Conservation (phyloP, 2,329 filamentous ascomycete genomes). For the Xylariaceae sp. region DNA sequence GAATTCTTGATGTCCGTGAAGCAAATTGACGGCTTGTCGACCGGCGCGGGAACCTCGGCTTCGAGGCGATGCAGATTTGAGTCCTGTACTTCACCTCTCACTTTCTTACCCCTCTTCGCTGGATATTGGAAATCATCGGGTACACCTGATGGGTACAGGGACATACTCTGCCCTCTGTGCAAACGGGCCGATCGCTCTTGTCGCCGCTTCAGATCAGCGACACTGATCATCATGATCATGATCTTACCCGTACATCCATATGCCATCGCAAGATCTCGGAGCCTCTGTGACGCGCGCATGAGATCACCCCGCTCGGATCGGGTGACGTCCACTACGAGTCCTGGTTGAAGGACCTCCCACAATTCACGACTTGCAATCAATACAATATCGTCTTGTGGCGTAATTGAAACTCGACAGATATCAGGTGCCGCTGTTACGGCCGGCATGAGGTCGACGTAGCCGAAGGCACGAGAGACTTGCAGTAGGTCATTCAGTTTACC, state of each 20-base stretch:
- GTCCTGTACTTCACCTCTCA: constrained; percentile 67
- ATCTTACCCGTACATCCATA: constrained; percentile 93
- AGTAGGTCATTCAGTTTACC: constrained; percentile 90
- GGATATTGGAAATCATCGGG: constrained; percentile 66
- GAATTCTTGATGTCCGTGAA: constrained; percentile 99
- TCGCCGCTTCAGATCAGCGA: constrained; percentile 83
- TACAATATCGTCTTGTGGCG: constrained; percentile 89
- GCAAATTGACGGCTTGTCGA: constrained; percentile 85
- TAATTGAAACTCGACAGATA: constrained; percentile 71
- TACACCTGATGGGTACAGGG: constrained; percentile 72
- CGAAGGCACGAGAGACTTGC: constrained; percentile 90
- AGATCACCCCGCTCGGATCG: constrained; percentile 81
- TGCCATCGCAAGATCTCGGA: constrained; percentile 90
- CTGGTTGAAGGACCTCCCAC: constrained; percentile 90
- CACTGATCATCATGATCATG: constrained; percentile 98
- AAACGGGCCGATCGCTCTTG: constrained; percentile 64
- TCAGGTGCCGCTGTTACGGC: constrained; percentile 88
- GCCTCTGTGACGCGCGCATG: constrained; percentile 92
- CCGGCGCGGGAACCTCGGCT: constrained; percentile 85
- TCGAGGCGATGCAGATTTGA: constrained; percentile 84
- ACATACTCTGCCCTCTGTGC: constrained; percentile 77
- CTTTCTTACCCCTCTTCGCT: constrained; percentile 59
- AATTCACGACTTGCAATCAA: constrained; percentile 86
- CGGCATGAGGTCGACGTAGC: constrained; percentile 88
- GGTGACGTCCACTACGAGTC: constrained; percentile 87